These are phyloP conservation scores for Suillus weaverae DNA, from an alignment of 768 basidiomycete genomes.

Conservation along the genomic window DNA sequence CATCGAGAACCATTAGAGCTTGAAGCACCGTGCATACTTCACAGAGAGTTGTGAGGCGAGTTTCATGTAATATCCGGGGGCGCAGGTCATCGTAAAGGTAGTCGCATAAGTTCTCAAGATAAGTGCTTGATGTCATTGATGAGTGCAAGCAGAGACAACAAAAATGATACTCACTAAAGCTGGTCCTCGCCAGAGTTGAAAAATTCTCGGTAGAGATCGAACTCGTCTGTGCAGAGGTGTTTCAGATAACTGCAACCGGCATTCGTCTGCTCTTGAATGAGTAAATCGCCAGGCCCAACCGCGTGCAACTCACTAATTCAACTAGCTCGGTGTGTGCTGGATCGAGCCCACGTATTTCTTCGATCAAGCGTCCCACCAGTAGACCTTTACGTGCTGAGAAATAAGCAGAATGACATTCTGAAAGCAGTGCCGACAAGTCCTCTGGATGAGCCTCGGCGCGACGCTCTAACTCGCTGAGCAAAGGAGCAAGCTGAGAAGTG, in stretches of 20 bases:
- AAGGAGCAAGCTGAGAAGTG: constrained; percentile 68
- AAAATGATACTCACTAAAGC: constrained; percentile 54
- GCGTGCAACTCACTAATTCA: constrained; percentile 59
- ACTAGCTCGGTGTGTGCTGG: constrained; percentile 81
- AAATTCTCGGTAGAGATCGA: constrained; percentile 79
- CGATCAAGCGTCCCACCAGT: constrained; percentile 68
- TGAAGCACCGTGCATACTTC: constrained; percentile 96
- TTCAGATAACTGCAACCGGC: constrained; percentile 92
- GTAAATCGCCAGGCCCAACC: background rate
- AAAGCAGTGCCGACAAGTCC: constrained; percentile 77
- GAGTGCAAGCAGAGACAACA: background rate
- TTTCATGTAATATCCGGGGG: constrained; percentile 93
- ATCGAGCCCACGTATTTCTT: constrained; percentile 83
- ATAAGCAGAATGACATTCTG: constrained; percentile 88
- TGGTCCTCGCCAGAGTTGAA: constrained; percentile 83
- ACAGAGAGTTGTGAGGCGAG: constrained; percentile 81
- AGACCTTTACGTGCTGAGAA: constrained; percentile 71
- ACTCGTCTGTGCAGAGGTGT: constrained; percentile 89
- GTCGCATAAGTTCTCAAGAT: constrained; percentile 90
- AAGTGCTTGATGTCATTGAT: constrained; percentile 54
- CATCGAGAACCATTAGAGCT: constrained; percentile 92
- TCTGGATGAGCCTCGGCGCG: constrained; percentile 75
- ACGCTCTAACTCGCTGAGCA: constrained; percentile 84
- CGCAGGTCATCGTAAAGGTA: constrained; percentile 94
- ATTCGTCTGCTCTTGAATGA: constrained; percentile 58